These are phyloP conservation scores for Staphylotrichum longicolle DNA, from an alignment of 495 filamentous ascomycete species.

Conservation along the genomic window DNA sequence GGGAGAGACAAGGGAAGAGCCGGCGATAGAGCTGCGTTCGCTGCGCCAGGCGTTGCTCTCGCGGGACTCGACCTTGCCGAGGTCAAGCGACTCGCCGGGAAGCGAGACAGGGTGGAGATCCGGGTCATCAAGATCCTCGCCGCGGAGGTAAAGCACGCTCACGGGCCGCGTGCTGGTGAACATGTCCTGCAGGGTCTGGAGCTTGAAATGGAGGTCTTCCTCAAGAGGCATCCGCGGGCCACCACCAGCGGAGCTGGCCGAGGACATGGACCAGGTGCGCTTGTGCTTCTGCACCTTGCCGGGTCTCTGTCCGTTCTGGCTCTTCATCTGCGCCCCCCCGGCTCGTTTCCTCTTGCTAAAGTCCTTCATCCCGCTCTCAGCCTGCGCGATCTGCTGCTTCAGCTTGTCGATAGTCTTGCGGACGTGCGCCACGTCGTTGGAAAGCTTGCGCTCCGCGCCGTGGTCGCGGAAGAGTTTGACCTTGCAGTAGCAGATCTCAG, in stretches of 20 bases:
- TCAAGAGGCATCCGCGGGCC: constrained; percentile 64
- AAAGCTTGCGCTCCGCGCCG: constrained; percentile 90
- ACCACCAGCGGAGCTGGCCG: constrained; percentile 65
- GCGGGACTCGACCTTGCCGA: constrained; percentile 56
- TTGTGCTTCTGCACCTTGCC: constrained; percentile 87
- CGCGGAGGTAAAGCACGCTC: constrained; percentile 79
- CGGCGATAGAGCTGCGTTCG: constrained; percentile 50
- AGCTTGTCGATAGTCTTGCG: constrained; percentile 94
- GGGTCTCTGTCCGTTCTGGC: constrained; percentile 53
- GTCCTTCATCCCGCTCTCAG: constrained; percentile 83
- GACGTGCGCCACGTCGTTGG: constrained; percentile 89
- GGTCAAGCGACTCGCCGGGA: constrained; percentile 61
- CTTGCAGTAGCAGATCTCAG: constrained; percentile 89
- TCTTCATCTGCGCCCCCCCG: constrained; percentile 54
- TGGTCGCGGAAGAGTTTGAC: constrained; percentile 97
- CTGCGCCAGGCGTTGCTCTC: constrained; percentile 57
- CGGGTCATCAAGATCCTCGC: constrained; percentile 82
- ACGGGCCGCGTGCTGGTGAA: constrained; percentile 86
- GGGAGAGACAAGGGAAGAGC: constrained; percentile 68
- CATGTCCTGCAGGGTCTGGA: constrained; percentile 88
- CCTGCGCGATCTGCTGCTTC: constrained; percentile 83
- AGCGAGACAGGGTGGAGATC: constrained; percentile 81
- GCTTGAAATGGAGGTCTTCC: constrained; percentile 84
- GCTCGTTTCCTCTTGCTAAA: constrained; percentile 83
- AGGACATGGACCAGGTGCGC: constrained; percentile 94